These are phyloP conservation scores for Agapanthus africanus DNA, from an alignment of 106 monocot genomes.

Conservation along the genomic window DNA sequence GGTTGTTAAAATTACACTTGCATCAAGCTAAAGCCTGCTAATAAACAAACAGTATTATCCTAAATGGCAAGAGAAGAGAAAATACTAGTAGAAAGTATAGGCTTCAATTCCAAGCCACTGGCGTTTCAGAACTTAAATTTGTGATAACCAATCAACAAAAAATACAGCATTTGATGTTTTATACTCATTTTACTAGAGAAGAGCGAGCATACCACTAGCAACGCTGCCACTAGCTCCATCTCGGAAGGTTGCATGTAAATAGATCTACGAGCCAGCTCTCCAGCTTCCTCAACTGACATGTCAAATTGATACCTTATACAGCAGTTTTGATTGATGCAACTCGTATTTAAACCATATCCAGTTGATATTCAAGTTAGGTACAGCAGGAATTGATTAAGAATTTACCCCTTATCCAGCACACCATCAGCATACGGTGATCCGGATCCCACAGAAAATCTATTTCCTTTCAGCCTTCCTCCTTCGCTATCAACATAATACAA, in stretches of 20 bases:
- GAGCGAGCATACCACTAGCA: constrained; percentile 34
- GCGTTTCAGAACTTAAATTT: not conserved
- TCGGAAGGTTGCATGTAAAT: constrained; percentile 69
- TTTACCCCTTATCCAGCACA: constrained; percentile 51
- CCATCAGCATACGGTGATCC: constrained; percentile 68
- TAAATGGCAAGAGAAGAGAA: not conserved
- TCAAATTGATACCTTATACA: constrained; percentile 40
- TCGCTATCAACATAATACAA: constrained; percentile 59
- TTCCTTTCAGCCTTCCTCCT: constrained; percentile 62
- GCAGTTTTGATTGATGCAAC: not conserved
- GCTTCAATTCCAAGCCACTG: not conserved
- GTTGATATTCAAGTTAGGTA: not conserved
- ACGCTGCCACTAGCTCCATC: constrained; percentile 65
- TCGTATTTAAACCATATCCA: not conserved
- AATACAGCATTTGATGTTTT: too few relatives aligned
- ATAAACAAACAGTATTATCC: not conserved
- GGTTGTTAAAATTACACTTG: too few relatives aligned
- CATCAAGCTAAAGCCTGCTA: too few relatives aligned
- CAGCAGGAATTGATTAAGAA: not conserved
- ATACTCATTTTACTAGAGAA: not conserved
- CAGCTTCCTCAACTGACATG: constrained; percentile 51
- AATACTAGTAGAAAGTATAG: not conserved
- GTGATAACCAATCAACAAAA: not conserved
- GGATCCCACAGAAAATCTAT: constrained; percentile 54
- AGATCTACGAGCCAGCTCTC: constrained; percentile 49